Conservation (phyloP, 2,329 filamentous ascomycete genomes). For the Xylaria sp. region DNA sequence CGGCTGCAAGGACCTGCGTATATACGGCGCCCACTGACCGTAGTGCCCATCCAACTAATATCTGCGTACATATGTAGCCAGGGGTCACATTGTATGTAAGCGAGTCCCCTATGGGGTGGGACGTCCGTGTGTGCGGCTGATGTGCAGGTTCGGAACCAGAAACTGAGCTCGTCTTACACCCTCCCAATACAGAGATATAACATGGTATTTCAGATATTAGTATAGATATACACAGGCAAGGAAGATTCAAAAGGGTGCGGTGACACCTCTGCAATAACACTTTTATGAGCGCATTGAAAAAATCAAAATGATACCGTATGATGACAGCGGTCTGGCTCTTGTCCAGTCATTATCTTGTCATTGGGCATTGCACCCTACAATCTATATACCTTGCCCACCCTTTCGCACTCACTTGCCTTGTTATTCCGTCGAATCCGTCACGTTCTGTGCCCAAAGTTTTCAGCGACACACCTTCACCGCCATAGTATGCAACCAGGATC, state of each 20-base stretch:
- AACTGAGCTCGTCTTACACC: neutral
- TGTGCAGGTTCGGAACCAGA: conserved; percentile 12
- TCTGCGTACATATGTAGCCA: neutral
- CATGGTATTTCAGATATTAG: neutral
- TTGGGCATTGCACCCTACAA: neutral
- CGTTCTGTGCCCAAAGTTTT: neutral
- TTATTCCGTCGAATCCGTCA: too few relatives aligned
- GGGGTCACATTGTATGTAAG: neutral
- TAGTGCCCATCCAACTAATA: neutral
- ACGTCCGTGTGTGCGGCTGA: conserved; percentile 15
- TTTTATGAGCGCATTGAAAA: neutral
- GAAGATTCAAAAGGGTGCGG: neutral
- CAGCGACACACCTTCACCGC: neutral
- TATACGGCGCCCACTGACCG: neutral
- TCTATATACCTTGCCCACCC: neutral
- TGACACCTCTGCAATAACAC: neutral
- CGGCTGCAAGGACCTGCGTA: neutral
- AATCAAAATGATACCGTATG: neutral
- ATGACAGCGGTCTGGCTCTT: neutral
- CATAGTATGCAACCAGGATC: too few relatives aligned
- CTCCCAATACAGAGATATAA: neutral
- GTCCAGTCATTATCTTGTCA: neutral
- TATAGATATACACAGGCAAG: neutral
- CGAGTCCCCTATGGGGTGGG: neutral
- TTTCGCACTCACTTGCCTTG: neutral